Base-by-base conservation (phyloP, 1,284 basidiomycete species). In the Irpex sp. region DNA sequence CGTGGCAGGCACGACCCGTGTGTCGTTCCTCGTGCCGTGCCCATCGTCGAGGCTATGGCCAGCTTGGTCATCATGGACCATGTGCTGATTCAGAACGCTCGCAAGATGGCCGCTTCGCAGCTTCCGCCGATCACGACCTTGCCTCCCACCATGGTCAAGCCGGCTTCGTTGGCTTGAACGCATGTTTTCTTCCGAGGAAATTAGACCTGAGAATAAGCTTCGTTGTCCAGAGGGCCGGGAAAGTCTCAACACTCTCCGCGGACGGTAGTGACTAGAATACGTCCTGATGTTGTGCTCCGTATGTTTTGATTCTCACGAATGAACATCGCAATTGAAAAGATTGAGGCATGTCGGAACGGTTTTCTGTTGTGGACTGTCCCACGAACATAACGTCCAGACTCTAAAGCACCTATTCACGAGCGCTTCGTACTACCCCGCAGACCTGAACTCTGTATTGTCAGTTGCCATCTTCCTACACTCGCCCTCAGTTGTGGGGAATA, bases 21-120 rank as follows among this genome's bases (percentile, higher is more conserved):
- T 74, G 97, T 99, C 56, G 96, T 99, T 5, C 97, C 97, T 37
- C 89, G 93, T 51, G 97, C 97, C 6, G 95, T 99, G 26, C 96
- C 97, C 51, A 99, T 99, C 71, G 96, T 99, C 36, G 97, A 99
- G 81, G 89, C 94, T 1, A 99, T 99, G 97, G 95, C 97, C 0
- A 91, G 92, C 19, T 82, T 99, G 54, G 96, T 97, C 65, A 83
- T 98, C 70, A 96, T 99, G 91, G 97, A 99, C 75, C 85, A 90
- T 71, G 79, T 97, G 64, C 82, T 97, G 55, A 87, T 93, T 65
- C 96, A 98, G 78, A 92, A 94, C 69, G 83, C 94, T 17, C 86
- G 96, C 63, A 82, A 82, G 71, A 80, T 87, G 1, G 85, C 95
- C 3, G 81, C 85, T 1, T 69, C 81, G 38, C 77, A 89, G 40